These are phyloP conservation scores for Prunella vulgaris DNA, from an alignment of 257 asterid genomes.

Conservation along the genomic window DNA sequence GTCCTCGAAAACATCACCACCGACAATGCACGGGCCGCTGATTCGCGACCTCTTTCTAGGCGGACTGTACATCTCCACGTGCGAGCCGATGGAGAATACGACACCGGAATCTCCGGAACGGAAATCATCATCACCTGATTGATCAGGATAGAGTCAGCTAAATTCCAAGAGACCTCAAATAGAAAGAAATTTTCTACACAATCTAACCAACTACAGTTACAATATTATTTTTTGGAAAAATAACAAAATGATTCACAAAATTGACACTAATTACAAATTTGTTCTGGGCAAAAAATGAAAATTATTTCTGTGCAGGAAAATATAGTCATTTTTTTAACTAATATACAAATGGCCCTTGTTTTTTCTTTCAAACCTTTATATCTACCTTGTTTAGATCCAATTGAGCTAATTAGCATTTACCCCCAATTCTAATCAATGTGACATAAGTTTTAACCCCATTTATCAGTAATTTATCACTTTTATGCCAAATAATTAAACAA, in stretches of 20 bases:
- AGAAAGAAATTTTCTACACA: conserved; percentile 9
- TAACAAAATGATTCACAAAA: too few relatives aligned
- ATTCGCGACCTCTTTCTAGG: conserved; percentile 71
- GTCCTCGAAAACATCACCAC: conserved; percentile 27
- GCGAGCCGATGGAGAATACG: conserved; percentile 53
- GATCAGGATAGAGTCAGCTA: conserved; percentile 25
- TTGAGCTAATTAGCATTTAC: neutral
- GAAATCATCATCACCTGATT: conserved; percentile 71
- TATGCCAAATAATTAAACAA: neutral
- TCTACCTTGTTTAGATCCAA: neutral
- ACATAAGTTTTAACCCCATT: neutral
- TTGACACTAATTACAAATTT: too few relatives aligned
- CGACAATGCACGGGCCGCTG: conserved; percentile 37
- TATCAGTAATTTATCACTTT: neutral
- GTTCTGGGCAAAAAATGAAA: too few relatives aligned
- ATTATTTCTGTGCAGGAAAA: too few relatives aligned
- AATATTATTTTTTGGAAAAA: too few relatives aligned
- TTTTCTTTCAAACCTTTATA: neutral
- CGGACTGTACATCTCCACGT: conserved; percentile 60
- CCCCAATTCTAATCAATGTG: neutral
- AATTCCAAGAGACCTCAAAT: neutral
- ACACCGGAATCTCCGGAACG: conserved; percentile 62
- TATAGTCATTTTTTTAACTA: too few relatives aligned
- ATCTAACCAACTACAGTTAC: neutral
- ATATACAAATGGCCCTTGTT: too few relatives aligned